phyloP scores from a whole-genome alignment of 2,329 filamentous ascomycete species.

The Aspergillus novofumigatus region DNA sequence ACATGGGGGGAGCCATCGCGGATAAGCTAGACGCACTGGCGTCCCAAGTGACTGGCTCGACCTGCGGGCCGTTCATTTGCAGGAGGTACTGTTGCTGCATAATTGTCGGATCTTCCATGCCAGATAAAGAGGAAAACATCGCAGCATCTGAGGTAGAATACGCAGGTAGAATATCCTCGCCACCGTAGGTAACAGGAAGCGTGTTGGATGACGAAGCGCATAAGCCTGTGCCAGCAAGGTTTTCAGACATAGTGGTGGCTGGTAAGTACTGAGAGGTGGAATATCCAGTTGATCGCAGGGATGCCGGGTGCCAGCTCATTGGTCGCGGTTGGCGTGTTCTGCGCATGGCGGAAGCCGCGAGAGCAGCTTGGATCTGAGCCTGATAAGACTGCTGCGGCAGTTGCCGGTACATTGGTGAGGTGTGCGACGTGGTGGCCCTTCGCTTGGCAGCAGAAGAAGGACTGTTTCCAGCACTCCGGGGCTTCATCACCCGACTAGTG shows the following conservation, averaged over 20 bases:
- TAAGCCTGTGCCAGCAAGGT: constrained; percentile 15
- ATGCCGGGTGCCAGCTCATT: constrained; percentile 71
- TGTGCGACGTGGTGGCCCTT: constrained; percentile 52
- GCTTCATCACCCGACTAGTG: constrained; percentile 54
- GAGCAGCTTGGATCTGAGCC: constrained; percentile 43
- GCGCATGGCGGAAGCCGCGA: constrained; percentile 37
- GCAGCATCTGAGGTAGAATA: constrained; percentile 18
- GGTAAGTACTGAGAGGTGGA: constrained; percentile 20
- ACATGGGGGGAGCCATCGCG: constrained; percentile 20
- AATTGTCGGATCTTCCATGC: constrained; percentile 16
- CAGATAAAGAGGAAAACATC: constrained; percentile 19
- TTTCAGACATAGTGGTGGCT: constrained; percentile 13
- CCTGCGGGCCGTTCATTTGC: constrained; percentile 23
- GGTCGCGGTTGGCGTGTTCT: constrained; percentile 50
- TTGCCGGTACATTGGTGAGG: constrained; percentile 42
- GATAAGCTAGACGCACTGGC: constrained; percentile 13
- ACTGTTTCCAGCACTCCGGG: constrained; percentile 65
- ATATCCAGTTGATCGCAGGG: constrained; percentile 36
- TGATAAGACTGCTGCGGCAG: constrained; percentile 25
- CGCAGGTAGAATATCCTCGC: constrained; percentile 18
- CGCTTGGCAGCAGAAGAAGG: constrained; percentile 49
- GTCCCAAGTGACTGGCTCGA: constrained; percentile 26
- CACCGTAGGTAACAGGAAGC: constrained; percentile 13
- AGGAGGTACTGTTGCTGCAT: constrained; percentile 20
- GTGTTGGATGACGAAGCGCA: constrained; percentile 17